A percentile compares a stretch with the other conserved stretches of the same genome.
Evolutionary conservation across 176 grass and related monocot species (phyloP).

Genomic region (Triticum turgidum): DNA sequence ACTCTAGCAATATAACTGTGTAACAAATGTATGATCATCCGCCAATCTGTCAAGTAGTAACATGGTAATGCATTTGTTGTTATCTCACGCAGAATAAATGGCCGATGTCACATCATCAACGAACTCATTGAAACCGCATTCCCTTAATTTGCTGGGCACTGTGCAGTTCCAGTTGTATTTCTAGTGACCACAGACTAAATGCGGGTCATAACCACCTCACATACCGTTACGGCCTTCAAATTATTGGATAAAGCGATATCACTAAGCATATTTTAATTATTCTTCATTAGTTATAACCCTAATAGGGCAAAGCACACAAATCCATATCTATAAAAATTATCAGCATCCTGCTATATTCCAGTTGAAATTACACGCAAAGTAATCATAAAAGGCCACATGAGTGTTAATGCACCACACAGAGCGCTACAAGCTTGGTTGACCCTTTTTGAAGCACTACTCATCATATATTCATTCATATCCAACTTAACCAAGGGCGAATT

Average conservation of each 20-base stretch:
- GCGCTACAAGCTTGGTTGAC: background rate
- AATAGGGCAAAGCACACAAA: background rate
- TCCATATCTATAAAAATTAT: background rate
- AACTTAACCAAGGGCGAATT: background rate
- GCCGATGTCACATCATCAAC: background rate
- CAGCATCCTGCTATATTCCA: background rate
- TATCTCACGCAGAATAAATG: background rate
- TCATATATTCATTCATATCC: background rate
- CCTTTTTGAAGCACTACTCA: background rate
- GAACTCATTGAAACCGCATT: background rate
- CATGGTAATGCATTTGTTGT: background rate
- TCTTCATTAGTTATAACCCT: background rate
- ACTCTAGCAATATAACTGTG: background rate
- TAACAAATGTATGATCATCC: background rate
- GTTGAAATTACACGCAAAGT: slow-evolving; percentile 5
- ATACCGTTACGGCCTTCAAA: background rate
- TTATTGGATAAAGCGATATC: background rate
- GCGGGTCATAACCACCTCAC: background rate
- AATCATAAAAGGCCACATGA: background rate
- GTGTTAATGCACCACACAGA: background rate
- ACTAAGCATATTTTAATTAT: background rate
- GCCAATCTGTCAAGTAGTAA: background rate
- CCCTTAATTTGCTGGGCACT: background rate
- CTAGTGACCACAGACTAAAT: background rate
- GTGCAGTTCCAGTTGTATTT: background rate